Percentiles rank a stretch among this genome's conserved stretches.
Conservation (phyloP, 371 early-diverging fungal species). For the Apophysomyces elegans region DNA sequence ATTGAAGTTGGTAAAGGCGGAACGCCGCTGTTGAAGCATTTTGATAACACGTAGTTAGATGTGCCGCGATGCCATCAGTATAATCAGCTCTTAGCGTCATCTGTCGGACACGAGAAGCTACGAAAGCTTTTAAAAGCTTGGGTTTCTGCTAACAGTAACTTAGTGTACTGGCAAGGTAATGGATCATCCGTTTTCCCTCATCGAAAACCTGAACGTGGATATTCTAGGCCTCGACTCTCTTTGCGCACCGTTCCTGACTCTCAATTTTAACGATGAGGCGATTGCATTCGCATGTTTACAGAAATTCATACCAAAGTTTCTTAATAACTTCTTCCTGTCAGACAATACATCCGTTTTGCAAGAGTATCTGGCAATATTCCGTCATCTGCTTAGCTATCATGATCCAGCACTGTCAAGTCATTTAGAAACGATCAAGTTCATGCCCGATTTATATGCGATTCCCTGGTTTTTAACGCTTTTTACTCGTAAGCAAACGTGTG, state of each 20-base stretch:
- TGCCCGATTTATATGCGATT: constrained; percentile 80
- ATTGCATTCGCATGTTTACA: constrained; percentile 72
- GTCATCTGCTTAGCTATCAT: constrained; percentile 69
- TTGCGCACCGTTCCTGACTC: constrained; percentile 75
- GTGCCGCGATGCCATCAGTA: constrained; percentile 89
- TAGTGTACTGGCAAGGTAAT: constrained; percentile 90
- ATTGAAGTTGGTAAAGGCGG: constrained; percentile 57
- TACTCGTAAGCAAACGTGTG: constrained; percentile 62
- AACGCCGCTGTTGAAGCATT: neutral
- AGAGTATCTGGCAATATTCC: constrained; percentile 68
- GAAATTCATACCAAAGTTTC: constrained; percentile 67
- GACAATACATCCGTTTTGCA: constrained; percentile 74
- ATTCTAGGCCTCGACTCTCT: constrained; percentile 75
- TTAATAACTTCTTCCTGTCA: constrained; percentile 69
- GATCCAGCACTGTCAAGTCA: constrained; percentile 78
- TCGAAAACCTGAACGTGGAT: neutral
- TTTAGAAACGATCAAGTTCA: constrained; percentile 65
- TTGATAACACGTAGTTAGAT: constrained; percentile 44
- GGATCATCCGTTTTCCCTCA: neutral
- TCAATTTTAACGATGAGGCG: constrained; percentile 77
- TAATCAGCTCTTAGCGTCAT: constrained; percentile 73
- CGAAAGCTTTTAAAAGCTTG: constrained; percentile 72
- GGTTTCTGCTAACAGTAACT: constrained; percentile 61
- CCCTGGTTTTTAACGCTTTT: constrained; percentile 87
- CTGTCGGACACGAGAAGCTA: constrained; percentile 74